Evolutionary conservation across 352 stramenopile species (phyloP), one percentile per base, ranked within the genome.

Genomic region (Phytophthora fragariae): DNA sequence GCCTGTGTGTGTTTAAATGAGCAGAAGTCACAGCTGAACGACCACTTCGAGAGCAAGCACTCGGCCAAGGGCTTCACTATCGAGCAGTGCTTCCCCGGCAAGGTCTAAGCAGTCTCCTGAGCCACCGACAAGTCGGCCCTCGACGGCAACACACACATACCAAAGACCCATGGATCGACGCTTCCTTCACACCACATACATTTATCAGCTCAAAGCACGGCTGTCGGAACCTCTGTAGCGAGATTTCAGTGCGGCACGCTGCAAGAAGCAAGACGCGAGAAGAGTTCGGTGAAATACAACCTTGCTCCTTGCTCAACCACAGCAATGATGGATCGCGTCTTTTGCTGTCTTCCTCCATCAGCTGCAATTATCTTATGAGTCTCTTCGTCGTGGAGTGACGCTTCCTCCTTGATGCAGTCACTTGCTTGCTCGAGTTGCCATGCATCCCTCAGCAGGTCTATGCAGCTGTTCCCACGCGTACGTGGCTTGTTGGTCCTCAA

Each of bases 11-110:
- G 17, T 64, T 33, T 8, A 37, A 46, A n/a, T 9, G 14, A 56
- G 57, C 72, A 95, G 89, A 65, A 68, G 31, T 75, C 80, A 63
- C 80, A 88, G 73, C 73, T 96, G 62, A 93, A 92, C 59, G 87
- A 96, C 72, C 89, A 96, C 74, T 96, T 81, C 63, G 60, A 90
- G 64, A 94, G 87, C 86, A 96, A 96, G 73, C 89, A 96, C 77
- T 66, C 73, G 58, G 62, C 73, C 63, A 94, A 94, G 78, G 85
- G 87, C 65, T 88, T 94, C 50, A 88, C 86, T 14, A 84, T 96
- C 31, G 80, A 82, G 59, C 81, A 95, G 71, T 93, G 86, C 78
- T 95, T 95, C 72, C 85, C 57, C n/a, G 29, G 46, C 12, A 71
- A 71, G 49, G 64, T 71, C 55, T 71, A 71, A 59, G 12, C 41